Evolutionary conservation across 306 rosid genomes (phyloP), one percentile per base, ranked within the genome.

Genomic region (Ammopiptanthus mongolicus): DNA sequence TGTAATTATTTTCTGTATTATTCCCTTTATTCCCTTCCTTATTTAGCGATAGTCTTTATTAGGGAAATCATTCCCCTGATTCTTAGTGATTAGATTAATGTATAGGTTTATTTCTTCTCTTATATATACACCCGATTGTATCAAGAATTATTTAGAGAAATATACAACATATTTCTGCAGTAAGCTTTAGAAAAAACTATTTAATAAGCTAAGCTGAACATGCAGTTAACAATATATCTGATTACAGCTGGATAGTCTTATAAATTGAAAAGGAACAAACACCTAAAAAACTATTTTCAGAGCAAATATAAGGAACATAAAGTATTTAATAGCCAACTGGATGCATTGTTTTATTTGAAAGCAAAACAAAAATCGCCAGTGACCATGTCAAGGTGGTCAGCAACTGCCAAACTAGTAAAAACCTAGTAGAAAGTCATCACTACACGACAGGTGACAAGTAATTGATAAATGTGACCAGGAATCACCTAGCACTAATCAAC

Each of bases 271-370:
- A 33, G 28, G 61, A 53, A 48, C 67, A 56, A 73, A 50, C 36
- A 28, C 31, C 78, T 68, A 15, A 50, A 10, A 50, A 65, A 64
- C 66, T 52, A 64, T 72, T 46, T 25, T 57, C 21, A 53, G 53
- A 55, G 62, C 23, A 77, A 37, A 42, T 63, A 22, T 71, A 23
- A 42, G 36, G 73, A n/a, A 55, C 65, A 44, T 15, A 71, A 77
- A 25, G 57, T 34, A 25, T 15, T 17, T 18, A 71, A 34, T 36
- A 62, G 52, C 44, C 57, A 15, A 22, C 58, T 36, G 56, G 34
- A 75, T 11, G 33, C 21, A 28, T 68, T 53, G 8, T 36, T 62
- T 33, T 71, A 46, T 68, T 67, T 10, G 47, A 65, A 58, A 41
- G 18, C 11, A 29, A 25, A 36, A 63, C 15, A 22, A 71, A 79